Evolutionary conservation across 176 grass and related monocot species (phyloP), one percentile per base, ranked within the genome.

Genomic region (Carex myosuroides): DNA sequence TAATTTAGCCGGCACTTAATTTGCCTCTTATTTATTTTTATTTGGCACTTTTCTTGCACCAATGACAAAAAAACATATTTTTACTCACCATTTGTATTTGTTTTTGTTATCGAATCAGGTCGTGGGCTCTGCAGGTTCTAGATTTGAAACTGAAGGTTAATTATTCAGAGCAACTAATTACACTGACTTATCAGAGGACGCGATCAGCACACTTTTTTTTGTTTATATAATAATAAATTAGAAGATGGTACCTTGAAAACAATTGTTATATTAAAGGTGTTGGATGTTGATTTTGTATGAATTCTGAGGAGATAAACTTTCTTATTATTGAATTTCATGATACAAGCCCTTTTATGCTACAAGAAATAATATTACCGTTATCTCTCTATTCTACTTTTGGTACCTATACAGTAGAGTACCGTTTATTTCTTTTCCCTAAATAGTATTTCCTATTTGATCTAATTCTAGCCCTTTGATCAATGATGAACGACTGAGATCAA

Each of bases 1-100:
- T 97, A 29, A 89, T 89, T 79, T 18, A 50, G 3, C 48, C 52
- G 0, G 13, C 50, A 44, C 68, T 79, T 79, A 13, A 35, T 5
- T 54, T 56, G 70, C 30, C 52, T 56, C 17, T 41, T 10, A 41
- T 54, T 74, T 82, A 8, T 18, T 18, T 60, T 60, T 70, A 14
- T 32, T 41, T 37, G 33, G 14, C 13, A 14, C 32, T 68, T 35
- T 37, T 71, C 37, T 13, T 12, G 4, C 32, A 18, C 17, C 33
- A 70, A 18, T 39, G 2, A 70, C 66, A 41, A 39, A 41, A 10
- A 80, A 3, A 59, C 4, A 42, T 13, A 22, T 52, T 8, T 3
- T 80, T 1, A 22, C 13, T 60, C 4, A 24, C 41, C 12, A 10
- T 44, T 21, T 17, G 10, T 81, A 29, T 64, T 48, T 30, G 44